Conservation (phyloP, 805 yeast species). For the Candida dajiaensis region DNA sequence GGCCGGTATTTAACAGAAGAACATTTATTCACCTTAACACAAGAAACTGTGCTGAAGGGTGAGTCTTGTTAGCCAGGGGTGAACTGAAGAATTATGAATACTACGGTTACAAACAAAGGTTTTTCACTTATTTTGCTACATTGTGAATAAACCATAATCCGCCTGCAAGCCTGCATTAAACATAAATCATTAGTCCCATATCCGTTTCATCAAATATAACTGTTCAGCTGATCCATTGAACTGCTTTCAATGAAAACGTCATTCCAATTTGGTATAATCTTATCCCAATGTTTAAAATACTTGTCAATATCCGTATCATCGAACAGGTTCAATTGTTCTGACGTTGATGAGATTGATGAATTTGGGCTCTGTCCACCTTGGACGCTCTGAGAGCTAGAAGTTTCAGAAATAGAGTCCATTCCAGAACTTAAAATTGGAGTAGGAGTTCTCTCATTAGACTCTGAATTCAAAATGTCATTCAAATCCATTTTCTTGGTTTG, state of each 20-base stretch:
- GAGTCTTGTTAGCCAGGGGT: too few relatives aligned
- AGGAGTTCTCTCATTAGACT: not conserved
- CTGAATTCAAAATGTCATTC: slow-evolving; percentile 11
- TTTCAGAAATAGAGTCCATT: not conserved
- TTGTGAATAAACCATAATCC: not conserved
- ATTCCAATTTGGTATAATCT: slow-evolving; percentile 15
- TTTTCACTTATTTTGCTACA: too few relatives aligned
- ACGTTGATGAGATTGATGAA: not conserved
- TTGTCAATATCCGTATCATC: slow-evolving; percentile 8
- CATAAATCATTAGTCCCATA: not conserved
- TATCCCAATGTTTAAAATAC: slow-evolving; percentile 13
- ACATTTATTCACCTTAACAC: too few relatives aligned
- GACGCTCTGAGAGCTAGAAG: not conserved
- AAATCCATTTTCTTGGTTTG: slow-evolving; percentile 8
- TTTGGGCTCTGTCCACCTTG: not conserved
- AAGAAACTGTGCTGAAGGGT: too few relatives aligned
- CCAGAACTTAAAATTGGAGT: not conserved
- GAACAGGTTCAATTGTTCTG: not conserved
- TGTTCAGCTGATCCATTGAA: not conserved
- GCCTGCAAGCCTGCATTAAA: not conserved
- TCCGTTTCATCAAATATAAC: not conserved
- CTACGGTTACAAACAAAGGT: too few relatives aligned
- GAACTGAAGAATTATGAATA: too few relatives aligned
- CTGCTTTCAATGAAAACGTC: slow-evolving; percentile 10
- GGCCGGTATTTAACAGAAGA: too few relatives aligned